Base-by-base conservation (phyloP, 306 rosid species). In the Urtica urens region DNA sequence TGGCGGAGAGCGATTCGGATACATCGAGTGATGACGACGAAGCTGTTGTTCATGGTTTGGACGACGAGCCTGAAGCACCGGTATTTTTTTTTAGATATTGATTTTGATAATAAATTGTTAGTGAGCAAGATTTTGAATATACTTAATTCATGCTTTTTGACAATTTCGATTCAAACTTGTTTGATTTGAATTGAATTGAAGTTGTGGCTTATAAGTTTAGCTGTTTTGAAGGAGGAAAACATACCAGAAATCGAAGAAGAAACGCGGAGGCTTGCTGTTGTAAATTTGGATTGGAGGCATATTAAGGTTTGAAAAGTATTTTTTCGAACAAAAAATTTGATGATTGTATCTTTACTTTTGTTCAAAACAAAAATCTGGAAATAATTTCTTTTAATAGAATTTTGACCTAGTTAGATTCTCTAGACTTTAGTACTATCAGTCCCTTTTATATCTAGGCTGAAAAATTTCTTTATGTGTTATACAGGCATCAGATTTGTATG, bases 241-340 rank as follows among this genome's bases (percentile, higher is more conserved):
- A 37, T 86, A 45, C 65, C 68, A 0, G 66, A 58, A 68, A 79
- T 74, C 29, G 94, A 79, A 33, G 75, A 75, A 28, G 94, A 82
- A 56, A 87, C 94, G 5, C 67, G 41, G 39, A 70, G 92, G 63
- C 84, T 82, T 54, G 96, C 94, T 19, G 73, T 81, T 51, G 86
- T 84, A 70, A 77, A 90, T 55, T 67, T 85, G 97, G 97, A 90
- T 42, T 84, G 97, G 97, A 72, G 79, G 60, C 59, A 71, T 58
- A 79, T 90, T 23, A 84, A 77, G 85, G 97, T 90, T 72, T 7
- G 80, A 31, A 18, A 27, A 26, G n/a, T 3, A 3, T 4, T 5
- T 10, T 16, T 35, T 35, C n/a, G 10, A 35, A 16, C 15, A 35
- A 3, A 35, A 35, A 13, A 3, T 35, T 35, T 35, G 4, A 35